phyloP scores from a whole-genome alignment of 768 basidiomycete species.

The Mycena vulgaris region DNA sequence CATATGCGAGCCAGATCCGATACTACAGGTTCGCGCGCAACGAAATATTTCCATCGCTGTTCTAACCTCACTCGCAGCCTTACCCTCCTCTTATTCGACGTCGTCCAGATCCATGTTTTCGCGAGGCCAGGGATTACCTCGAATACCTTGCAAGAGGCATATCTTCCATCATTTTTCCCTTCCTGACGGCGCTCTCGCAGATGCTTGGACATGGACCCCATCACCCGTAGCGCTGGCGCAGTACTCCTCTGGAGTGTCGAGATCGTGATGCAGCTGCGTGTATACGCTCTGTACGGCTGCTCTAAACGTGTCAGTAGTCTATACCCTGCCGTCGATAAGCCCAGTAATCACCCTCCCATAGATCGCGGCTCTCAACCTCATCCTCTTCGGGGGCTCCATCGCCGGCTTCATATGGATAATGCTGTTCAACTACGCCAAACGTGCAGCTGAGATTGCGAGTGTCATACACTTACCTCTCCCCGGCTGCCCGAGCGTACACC shows the following conservation, averaged over 20 bases:
- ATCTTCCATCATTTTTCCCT: neutral
- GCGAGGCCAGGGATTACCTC: conserved; percentile 54
- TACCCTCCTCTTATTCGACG: conserved; percentile 59
- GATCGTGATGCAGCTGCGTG: conserved; percentile 63
- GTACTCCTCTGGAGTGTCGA: conserved; percentile 65
- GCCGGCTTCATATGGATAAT: conserved; percentile 59
- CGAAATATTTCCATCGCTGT: too few relatives aligned
- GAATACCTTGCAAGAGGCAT: conserved; percentile 50
- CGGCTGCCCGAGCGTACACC: conserved; percentile 59
- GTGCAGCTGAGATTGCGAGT: conserved; percentile 54
- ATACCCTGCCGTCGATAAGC: neutral
- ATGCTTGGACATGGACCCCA: conserved; percentile 62
- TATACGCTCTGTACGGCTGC: conserved; percentile 60
- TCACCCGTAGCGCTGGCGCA: conserved; percentile 59
- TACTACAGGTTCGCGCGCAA: conserved; percentile 50
- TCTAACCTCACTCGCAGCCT: conserved; percentile 45
- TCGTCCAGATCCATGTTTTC: conserved; percentile 62
- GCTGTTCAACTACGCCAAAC: conserved; percentile 52
- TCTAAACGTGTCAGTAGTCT: conserved; percentile 54
- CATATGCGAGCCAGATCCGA: conserved; percentile 51
- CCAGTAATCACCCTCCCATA: conserved; percentile 26
- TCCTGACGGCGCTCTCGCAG: conserved; percentile 40
- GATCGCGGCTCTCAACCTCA: conserved; percentile 57
- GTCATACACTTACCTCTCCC: conserved; percentile 56
- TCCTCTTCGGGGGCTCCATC: conserved; percentile 60